phyloP scores from a whole-genome alignment of 164 flowering plant genomes.

The Aristolochia contorta region DNA sequence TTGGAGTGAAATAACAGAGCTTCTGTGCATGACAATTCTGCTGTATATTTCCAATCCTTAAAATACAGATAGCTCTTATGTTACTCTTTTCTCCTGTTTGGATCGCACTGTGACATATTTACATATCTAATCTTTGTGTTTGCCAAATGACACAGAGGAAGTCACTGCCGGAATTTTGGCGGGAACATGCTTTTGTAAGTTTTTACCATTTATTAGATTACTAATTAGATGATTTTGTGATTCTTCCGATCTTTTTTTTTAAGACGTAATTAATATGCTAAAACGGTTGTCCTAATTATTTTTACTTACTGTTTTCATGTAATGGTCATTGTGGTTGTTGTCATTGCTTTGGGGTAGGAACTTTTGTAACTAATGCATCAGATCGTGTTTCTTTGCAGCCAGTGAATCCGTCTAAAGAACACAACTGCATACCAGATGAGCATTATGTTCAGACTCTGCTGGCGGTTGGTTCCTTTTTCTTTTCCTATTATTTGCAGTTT shows the following conservation, averaged over 20 bases:
- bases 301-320: background rate
- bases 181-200: constrained; percentile 78
- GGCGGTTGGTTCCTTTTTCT: constrained; percentile 47
- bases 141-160: constrained; percentile 50
- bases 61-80: too few relatives aligned
- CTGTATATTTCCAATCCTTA: too few relatives aligned
- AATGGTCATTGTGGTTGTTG: background rate
- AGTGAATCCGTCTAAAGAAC: constrained; percentile 63
- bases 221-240: background rate
- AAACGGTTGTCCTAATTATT: too few relatives aligned
- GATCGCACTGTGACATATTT: background rate
- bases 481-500: too few relatives aligned
- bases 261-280: background rate
- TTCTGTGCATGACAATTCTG: too few relatives aligned
- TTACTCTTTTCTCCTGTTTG: too few relatives aligned
- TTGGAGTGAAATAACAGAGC: too few relatives aligned
- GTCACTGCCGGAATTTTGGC: constrained; percentile 96
- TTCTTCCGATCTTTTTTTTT: background rate
- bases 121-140: background rate
- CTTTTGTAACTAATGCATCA: background rate
- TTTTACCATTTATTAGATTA: background rate
- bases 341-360: background rate
- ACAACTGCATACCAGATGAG: constrained; percentile 97
- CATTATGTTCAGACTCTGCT: constrained; percentile 91
- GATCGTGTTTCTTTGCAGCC: constrained; percentile 41